A percentile compares a stretch with the other conserved stretches of the same genome.
Evolutionary conservation across 2,329 filamentous ascomycete species (phyloP).

Genomic region (Colletotrichum lentis): DNA sequence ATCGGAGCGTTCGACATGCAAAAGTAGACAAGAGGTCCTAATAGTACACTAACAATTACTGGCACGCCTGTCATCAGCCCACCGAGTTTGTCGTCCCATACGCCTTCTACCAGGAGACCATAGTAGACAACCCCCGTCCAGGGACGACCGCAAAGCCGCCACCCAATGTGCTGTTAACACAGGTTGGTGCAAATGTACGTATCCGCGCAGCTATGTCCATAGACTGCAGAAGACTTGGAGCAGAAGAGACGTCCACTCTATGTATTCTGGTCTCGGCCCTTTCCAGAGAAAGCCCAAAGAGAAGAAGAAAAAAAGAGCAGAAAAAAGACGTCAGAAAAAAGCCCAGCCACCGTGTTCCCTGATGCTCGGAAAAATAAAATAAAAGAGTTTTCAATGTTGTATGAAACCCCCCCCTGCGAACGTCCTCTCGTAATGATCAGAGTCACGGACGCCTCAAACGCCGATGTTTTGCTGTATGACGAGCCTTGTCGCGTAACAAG

Average conservation of each 20-base stretch:
- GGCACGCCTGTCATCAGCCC: slow-evolving; percentile 31
- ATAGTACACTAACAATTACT: slow-evolving; percentile 39
- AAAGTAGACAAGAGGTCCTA: slow-evolving; percentile 36
- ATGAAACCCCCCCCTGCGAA: slow-evolving; percentile 37
- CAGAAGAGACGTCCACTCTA: slow-evolving; percentile 22
- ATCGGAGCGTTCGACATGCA: slow-evolving; percentile 31
- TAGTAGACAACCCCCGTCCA: slow-evolving; percentile 3
- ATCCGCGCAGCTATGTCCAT: slow-evolving; percentile 38
- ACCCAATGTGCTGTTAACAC: neutral
- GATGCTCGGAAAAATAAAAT: slow-evolving; percentile 30
- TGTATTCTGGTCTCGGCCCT: slow-evolving; percentile 33
- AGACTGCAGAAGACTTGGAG: slow-evolving; percentile 31
- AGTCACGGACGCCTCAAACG: slow-evolving; percentile 39
- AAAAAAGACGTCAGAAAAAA: slow-evolving; percentile 31
- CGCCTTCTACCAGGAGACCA: slow-evolving; percentile 12
- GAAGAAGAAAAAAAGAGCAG: slow-evolving; percentile 16
- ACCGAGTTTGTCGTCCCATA: slow-evolving; percentile 5
- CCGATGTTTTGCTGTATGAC: slow-evolving; percentile 38
- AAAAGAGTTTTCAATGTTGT: slow-evolving; percentile 36
- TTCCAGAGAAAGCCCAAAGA: slow-evolving; percentile 37
- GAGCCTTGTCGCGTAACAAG: slow-evolving; percentile 35
- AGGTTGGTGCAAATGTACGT: slow-evolving; percentile 38
- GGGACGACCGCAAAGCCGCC: neutral
- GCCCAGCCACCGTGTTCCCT: slow-evolving; percentile 35
- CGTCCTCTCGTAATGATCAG: slow-evolving; percentile 36